A percentile compares a stretch with the other conserved stretches of the same genome.
These are phyloP conservation scores for Populus trichocarpa DNA, from an alignment of 441 rosid species.

Conservation along the genomic window DNA sequence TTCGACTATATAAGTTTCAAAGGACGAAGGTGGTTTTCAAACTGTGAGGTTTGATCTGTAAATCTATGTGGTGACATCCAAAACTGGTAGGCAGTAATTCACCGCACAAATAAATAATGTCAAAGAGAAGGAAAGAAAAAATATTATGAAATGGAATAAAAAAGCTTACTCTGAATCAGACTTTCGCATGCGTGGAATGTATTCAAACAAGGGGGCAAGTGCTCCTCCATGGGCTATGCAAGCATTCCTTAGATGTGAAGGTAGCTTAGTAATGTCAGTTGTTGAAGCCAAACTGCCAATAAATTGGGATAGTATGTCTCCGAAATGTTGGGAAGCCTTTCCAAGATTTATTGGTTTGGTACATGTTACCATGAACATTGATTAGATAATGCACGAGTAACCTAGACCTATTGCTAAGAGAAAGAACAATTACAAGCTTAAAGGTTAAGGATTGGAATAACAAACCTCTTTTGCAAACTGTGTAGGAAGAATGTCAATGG, in stretches of 20 bases:
- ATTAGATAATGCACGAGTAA: background rate
- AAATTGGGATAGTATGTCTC: constrained; percentile 78
- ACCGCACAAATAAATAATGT: background rate
- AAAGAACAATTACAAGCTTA: background rate
- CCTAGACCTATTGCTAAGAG: background rate
- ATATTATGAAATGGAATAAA: constrained; percentile 1
- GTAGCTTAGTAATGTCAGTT: constrained; percentile 47
- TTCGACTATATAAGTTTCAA: background rate
- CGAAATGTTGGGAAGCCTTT: constrained; percentile 94
- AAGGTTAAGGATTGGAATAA: constrained; percentile 13
- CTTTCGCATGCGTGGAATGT: constrained; percentile 83
- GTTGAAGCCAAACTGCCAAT: constrained; percentile 69
- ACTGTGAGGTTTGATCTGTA: background rate
- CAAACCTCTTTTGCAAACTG: constrained; percentile 96
- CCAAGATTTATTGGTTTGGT: constrained; percentile 21
- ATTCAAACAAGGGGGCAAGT: constrained; percentile 69
- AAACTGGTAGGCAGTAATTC: background rate
- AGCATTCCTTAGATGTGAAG: constrained; percentile 76
- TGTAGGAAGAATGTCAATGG: constrained; percentile 90
- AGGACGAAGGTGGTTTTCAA: background rate
- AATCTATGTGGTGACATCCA: background rate
- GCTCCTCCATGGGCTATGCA: constrained; percentile 79
- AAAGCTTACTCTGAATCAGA: constrained; percentile 77
- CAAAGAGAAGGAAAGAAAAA: background rate
- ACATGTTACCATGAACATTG: constrained; percentile 12